Evolutionary conservation across 164 flowering plant genomes (phyloP).

Genomic region (Magnolia sinica): DNA sequence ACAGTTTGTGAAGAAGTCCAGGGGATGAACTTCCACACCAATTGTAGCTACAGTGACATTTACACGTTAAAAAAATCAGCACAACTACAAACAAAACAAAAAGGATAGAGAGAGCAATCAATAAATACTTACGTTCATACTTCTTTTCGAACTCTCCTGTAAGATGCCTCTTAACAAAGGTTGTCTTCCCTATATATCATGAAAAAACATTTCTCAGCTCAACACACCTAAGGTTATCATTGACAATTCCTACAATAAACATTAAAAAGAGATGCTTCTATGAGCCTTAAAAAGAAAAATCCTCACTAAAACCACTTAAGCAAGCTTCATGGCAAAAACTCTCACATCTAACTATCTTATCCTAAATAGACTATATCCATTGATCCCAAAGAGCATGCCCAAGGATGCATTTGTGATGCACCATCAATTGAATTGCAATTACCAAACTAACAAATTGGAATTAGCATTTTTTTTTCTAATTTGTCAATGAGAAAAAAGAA

Average conservation of each 20-base stretch:
- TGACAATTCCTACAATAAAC: neutral
- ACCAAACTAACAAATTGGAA: too few relatives aligned
- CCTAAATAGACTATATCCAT: too few relatives aligned
- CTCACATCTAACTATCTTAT: too few relatives aligned
- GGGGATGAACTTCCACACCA: slow-evolving; percentile 24
- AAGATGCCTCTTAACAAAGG: slow-evolving; percentile 21
- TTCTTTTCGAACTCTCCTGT: slow-evolving; percentile 24
- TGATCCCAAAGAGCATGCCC: too few relatives aligned
- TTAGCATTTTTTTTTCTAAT: too few relatives aligned
- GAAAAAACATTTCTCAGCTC: neutral
- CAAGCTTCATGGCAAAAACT: neutral
- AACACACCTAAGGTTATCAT: neutral
- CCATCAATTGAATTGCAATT: too few relatives aligned
- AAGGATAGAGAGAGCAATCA: neutral
- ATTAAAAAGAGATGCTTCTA: neutral
- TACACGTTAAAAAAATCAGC: neutral
- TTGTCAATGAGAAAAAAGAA: too few relatives aligned
- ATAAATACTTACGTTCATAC: slow-evolving; percentile 16
- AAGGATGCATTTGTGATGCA: too few relatives aligned
- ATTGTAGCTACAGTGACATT: slow-evolving; percentile 14
- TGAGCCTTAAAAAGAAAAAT: neutral
- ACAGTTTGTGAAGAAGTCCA: slow-evolving; percentile 21
- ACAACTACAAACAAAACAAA: neutral
- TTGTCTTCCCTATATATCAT: slow-evolving; percentile 15
- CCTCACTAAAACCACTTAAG: neutral